Percentiles rank a stretch among this genome's conserved stretches.
Evolutionary conservation across 805 yeast species (phyloP).

Genomic region (Deakozyma indianensis): DNA sequence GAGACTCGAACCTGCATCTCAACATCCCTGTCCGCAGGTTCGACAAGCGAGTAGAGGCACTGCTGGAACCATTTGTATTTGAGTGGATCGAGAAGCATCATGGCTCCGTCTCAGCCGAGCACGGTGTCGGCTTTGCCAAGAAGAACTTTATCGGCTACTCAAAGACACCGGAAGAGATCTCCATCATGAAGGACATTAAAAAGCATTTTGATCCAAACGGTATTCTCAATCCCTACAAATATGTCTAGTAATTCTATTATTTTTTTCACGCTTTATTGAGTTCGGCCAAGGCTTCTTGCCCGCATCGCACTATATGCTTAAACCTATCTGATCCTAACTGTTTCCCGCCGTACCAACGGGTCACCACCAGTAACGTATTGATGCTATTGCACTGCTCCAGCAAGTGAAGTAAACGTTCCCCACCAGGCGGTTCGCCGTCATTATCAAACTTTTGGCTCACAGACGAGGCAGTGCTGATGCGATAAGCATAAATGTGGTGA

Average conservation of each 20-base stretch:
- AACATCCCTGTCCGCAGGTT: constrained; percentile 81
- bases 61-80: constrained; percentile 82
- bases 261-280: background rate
- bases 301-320: constrained; percentile 46
- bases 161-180: constrained; percentile 55
- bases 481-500: constrained; percentile 72
- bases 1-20: constrained; percentile 88
- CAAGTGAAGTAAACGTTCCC: constrained; percentile 40
- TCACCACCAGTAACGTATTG: constrained; percentile 51
- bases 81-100: constrained; percentile 50
- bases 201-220: constrained; percentile 74
- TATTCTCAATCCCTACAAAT: constrained; percentile 89
- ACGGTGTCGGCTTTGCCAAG: constrained; percentile 92
- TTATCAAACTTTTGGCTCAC: constrained; percentile 49
- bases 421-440: constrained; percentile 68
- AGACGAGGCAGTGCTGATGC: constrained; percentile 22
- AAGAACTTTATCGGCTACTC: constrained; percentile 72
- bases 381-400: constrained; percentile 33
- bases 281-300: constrained; percentile 32
- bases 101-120: constrained; percentile 92
- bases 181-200: constrained; percentile 63
- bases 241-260: constrained; percentile 28
- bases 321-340: constrained; percentile 63
- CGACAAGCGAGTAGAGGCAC: constrained; percentile 57
- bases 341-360: constrained; percentile 73